Conservation (phyloP, 2,329 filamentous ascomycete genomes). For the Curvularia sp. region DNA sequence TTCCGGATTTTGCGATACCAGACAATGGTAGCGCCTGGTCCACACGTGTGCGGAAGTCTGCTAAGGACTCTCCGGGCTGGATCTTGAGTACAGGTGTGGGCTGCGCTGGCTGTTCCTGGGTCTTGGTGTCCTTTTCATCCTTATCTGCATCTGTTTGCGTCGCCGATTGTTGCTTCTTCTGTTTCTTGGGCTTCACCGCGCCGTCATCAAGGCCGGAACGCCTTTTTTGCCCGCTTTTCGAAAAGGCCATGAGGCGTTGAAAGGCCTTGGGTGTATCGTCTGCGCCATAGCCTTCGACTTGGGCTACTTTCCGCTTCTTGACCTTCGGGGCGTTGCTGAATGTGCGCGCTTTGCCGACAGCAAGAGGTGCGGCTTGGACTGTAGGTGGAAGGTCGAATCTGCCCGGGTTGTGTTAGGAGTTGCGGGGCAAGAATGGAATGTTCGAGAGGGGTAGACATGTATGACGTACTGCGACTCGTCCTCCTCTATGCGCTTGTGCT, state of each 20-base stretch:
- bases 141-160: slow-evolving; percentile 15
- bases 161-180: slow-evolving; percentile 45
- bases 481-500: slow-evolving; percentile 73
- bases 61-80: slow-evolving; percentile 79
- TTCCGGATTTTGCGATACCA: slow-evolving; percentile 67
- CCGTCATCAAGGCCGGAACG: slow-evolving; percentile 74
- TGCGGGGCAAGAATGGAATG: slow-evolving; percentile 2
- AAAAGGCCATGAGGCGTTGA: slow-evolving; percentile 79
- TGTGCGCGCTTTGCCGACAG: slow-evolving; percentile 57
- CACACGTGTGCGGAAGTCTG: slow-evolving; percentile 82
- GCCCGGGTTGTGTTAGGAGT: slow-evolving; percentile 52
- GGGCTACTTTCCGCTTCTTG: slow-evolving; percentile 49
- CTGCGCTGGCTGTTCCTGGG: slow-evolving; percentile 31
- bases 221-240: slow-evolving; percentile 61
- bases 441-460: slow-evolving; percentile 1
- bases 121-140: slow-evolving; percentile 22
- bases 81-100: slow-evolving; percentile 57
- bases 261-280: slow-evolving; percentile 92
- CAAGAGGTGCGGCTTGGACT: slow-evolving; percentile 65
- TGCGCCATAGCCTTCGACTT: slow-evolving; percentile 61
- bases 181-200: slow-evolving; percentile 56
- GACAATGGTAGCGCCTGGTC: slow-evolving; percentile 81
- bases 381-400: slow-evolving; percentile 67
- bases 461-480: slow-evolving; percentile 47
- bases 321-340: slow-evolving; percentile 41